Evolutionary conservation across 805 yeast genomes (phyloP).

Genomic region (Suhomyces sp.): DNA sequence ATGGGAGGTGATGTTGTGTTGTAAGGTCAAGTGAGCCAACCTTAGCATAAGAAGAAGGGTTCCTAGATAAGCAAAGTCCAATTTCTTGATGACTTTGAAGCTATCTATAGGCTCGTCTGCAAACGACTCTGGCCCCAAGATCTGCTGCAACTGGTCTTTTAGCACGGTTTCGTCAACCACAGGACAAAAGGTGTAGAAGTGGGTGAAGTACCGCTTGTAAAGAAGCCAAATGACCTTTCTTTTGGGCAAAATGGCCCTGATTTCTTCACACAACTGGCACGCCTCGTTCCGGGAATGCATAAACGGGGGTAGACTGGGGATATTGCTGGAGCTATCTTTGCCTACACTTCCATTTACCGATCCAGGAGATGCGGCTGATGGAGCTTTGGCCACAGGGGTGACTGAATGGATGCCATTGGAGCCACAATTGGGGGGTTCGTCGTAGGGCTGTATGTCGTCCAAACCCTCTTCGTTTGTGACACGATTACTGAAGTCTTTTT

Average conservation of each 20-base stretch:
- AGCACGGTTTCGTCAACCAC: slow-evolving; percentile 26
- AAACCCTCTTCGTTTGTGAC: slow-evolving; percentile 9
- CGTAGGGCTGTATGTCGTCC: slow-evolving; percentile 3
- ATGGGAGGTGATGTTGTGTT: slow-evolving; percentile 13
- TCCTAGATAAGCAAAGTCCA: slow-evolving; percentile 20
- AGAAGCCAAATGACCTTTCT: slow-evolving; percentile 24
- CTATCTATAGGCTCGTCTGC: slow-evolving; percentile 12
- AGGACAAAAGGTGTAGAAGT: slow-evolving; percentile 27
- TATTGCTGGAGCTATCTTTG: too few species aligned
- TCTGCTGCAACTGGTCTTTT: slow-evolving; percentile 13
- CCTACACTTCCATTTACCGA: background rate
- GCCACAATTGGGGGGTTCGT: slow-evolving; percentile 2
- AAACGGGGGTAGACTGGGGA: background rate
- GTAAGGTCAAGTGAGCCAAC: slow-evolving; percentile 19
- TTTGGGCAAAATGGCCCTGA: slow-evolving; percentile 20
- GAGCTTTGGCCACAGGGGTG: background rate
- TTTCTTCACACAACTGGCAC: slow-evolving; percentile 16
- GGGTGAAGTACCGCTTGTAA: slow-evolving; percentile 22
- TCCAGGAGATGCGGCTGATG: background rate
- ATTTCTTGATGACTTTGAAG: slow-evolving; percentile 11
- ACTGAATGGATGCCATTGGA: background rate
- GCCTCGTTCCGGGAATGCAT: slow-evolving; percentile 14
- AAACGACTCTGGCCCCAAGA: slow-evolving; percentile 16
- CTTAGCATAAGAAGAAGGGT: slow-evolving; percentile 20
- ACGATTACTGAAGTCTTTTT: slow-evolving; percentile 6